Conservation (phyloP, 2,329 filamentous ascomycete species). For the Xylariaceae sp. region DNA sequence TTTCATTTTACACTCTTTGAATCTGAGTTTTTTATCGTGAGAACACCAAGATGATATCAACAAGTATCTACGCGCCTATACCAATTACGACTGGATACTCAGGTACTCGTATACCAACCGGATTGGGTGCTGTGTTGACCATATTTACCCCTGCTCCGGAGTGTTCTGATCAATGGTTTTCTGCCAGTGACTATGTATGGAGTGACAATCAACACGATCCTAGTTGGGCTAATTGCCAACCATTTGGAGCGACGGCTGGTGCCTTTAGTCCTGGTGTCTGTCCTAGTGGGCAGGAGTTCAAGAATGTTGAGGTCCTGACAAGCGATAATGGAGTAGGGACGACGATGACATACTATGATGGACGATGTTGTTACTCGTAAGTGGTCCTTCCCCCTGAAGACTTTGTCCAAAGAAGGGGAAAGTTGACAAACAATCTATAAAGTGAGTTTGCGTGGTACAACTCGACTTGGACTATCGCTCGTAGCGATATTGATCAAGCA, state of each 20-base stretch:
- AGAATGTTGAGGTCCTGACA: background rate
- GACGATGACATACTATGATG: background rate
- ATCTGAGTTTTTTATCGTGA: too few species aligned
- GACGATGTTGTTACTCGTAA: background rate
- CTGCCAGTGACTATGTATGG: background rate
- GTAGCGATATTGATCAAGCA: background rate
- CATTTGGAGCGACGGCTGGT: background rate
- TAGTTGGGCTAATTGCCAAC: background rate
- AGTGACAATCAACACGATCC: background rate
- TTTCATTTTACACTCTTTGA: too few species aligned
- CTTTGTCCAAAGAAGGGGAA: too few species aligned
- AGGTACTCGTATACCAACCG: background rate
- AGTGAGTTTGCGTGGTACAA: background rate
- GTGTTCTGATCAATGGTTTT: background rate
- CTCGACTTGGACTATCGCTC: background rate
- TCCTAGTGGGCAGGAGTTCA: background rate
- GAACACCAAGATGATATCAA: background rate
- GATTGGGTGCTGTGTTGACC: background rate
- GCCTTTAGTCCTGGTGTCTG: background rate
- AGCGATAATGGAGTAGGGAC: background rate
- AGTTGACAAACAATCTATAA: background rate
- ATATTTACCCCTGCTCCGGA: background rate
- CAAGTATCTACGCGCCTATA: background rate
- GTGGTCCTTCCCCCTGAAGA: background rate
- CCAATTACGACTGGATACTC: background rate